These are phyloP conservation scores for Rhodotorula taiwanensis DNA, from an alignment of 768 basidiomycete genomes.

Conservation along the genomic window DNA sequence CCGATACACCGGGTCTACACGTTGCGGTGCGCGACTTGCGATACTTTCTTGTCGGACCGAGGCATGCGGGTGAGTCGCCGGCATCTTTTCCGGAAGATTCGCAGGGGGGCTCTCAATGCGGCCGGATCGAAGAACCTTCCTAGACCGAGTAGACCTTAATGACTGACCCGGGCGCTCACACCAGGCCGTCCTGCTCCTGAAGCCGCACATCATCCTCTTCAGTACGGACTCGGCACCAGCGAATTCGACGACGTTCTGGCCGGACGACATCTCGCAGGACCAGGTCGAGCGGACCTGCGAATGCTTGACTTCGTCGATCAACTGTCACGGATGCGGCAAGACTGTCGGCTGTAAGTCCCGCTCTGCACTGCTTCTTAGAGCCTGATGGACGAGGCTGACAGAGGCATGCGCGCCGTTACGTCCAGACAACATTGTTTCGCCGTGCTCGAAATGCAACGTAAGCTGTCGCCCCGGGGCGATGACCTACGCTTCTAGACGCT, in stretches of 20 bases:
- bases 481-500: too few relatives aligned
- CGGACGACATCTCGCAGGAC: slow-evolving; percentile 37
- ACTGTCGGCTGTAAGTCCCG: slow-evolving; percentile 56
- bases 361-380: slow-evolving; percentile 5
- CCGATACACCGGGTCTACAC: slow-evolving; percentile 56
- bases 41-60: slow-evolving; percentile 68
- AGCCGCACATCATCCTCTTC: slow-evolving; percentile 72
- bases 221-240: slow-evolving; percentile 72
- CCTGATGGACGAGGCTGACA: rapidly evolving
- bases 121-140: too few relatives aligned
- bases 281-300: slow-evolving; percentile 61
- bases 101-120: too few relatives aligned
- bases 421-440: slow-evolving; percentile 40
- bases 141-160: neutral
- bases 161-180: too few relatives aligned
- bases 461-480: neutral
- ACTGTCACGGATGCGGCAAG: slow-evolving; percentile 69
- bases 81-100: too few relatives aligned
- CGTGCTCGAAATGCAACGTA: slow-evolving; percentile 62
- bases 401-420: too few relatives aligned
- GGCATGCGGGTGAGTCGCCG: slow-evolving; percentile 73
- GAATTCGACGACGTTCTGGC: slow-evolving; percentile 46
- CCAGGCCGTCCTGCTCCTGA: slow-evolving; percentile 74
- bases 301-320: slow-evolving; percentile 73
- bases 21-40: slow-evolving; percentile 67